Evolutionary conservation across 495 filamentous ascomycete genomes (phyloP).

Genomic region (Penicillium daleae): DNA sequence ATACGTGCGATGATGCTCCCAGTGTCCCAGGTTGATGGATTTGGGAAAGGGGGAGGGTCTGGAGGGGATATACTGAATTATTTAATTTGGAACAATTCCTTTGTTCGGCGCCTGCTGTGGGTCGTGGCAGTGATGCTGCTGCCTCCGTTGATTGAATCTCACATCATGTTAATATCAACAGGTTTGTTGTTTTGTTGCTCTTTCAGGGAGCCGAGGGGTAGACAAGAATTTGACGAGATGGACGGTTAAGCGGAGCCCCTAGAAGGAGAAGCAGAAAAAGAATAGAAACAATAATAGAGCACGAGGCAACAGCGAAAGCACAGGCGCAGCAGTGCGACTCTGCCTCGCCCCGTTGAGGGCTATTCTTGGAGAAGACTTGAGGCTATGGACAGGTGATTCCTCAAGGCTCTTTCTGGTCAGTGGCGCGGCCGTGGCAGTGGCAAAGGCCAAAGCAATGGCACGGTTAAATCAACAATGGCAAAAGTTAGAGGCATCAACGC

Average conservation of each 20-base stretch:
- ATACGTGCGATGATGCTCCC: slow-evolving; percentile 15
- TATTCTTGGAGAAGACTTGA: not conserved
- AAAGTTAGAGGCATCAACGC: not conserved
- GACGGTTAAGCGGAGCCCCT: not conserved
- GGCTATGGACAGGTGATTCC: not conserved
- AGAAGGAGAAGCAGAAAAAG: not conserved
- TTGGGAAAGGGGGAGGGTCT: not conserved
- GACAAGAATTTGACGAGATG: not conserved
- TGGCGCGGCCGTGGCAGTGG: not conserved
- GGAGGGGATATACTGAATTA: not conserved
- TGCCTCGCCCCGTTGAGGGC: not conserved
- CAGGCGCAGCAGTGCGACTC: not conserved
- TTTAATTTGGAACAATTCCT: not conserved
- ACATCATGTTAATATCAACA: not conserved
- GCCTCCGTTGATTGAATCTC: slow-evolving; percentile 2
- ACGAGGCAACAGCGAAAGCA: not conserved
- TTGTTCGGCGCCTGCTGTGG: slow-evolving; percentile 26
- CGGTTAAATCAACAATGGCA: not conserved
- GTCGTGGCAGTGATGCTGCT: slow-evolving; percentile 9
- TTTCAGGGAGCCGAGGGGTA: not conserved
- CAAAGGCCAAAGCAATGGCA: not conserved
- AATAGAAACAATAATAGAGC: slow-evolving; percentile 6
- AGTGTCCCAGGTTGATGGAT: slow-evolving; percentile 7
- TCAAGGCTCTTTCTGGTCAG: not conserved
- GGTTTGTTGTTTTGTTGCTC: slow-evolving; percentile 8